These are phyloP conservation scores for Adansonia madagascariensis DNA, from an alignment of 441 rosid genomes.

Conservation along the genomic window DNA sequence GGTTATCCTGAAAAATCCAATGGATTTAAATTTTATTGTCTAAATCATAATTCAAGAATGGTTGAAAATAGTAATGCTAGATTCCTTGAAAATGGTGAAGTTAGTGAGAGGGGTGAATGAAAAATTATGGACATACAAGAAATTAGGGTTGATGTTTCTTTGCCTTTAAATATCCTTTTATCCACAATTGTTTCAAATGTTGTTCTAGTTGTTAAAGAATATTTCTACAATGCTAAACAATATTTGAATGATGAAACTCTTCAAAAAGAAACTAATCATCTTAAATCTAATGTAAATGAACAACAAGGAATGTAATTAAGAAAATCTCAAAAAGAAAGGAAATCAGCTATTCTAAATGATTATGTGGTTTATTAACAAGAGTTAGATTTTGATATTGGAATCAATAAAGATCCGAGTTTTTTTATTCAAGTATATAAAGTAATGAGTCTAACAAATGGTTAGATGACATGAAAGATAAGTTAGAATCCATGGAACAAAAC, in stretches of 20 bases:
- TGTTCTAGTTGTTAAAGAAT: not conserved
- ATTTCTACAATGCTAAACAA: too few relatives aligned
- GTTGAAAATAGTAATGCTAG: not conserved
- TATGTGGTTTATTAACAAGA: not conserved
- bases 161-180: not conserved
- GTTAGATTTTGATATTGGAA: not conserved
- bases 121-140: too few relatives aligned
- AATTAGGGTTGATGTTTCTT: too few relatives aligned
- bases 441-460: not conserved
- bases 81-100: too few relatives aligned
- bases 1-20: not conserved
- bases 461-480: not conserved
- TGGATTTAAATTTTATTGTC: not conserved
- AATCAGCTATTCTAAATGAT: not conserved
- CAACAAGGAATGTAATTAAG: not conserved
- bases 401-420: not conserved
- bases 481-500: not conserved
- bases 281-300: not conserved
- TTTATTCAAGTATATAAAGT: not conserved
- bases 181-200: not conserved
- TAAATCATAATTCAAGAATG: not conserved
- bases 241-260: not conserved
- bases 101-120: too few relatives aligned
- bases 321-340: not conserved
- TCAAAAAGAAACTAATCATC: not conserved